Conservation (phyloP, 1,139 yeast species). For the Suhomyces atakaporum region DNA sequence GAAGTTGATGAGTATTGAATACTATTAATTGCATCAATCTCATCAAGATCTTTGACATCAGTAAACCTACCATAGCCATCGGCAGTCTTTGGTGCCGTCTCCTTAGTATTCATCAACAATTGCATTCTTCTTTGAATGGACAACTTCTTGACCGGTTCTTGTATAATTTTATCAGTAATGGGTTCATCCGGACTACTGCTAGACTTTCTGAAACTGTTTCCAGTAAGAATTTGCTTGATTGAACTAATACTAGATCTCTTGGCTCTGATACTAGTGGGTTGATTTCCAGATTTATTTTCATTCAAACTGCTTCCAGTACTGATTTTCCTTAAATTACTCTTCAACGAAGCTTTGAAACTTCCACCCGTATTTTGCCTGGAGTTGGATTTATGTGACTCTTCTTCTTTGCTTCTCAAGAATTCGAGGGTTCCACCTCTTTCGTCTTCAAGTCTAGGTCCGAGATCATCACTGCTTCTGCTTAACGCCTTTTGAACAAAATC, state of each 20-base stretch:
- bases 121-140: constrained; percentile 73
- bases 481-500: constrained; percentile 40
- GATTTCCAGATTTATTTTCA: constrained; percentile 25
- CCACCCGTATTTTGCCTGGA: constrained; percentile 45
- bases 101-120: constrained; percentile 49
- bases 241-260: constrained; percentile 47
- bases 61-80: constrained; percentile 76
- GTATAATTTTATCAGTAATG: background rate
- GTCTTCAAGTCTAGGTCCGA: constrained; percentile 4
- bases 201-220: constrained; percentile 27
- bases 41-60: constrained; percentile 43
- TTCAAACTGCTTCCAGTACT: constrained; percentile 41
- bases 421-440: constrained; percentile 40
- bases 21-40: constrained; percentile 40
- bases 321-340: constrained; percentile 38
- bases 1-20: constrained; percentile 13
- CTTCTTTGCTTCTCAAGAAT: constrained; percentile 57
- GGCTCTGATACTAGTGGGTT: constrained; percentile 12
- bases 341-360: constrained; percentile 41
- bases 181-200: constrained; percentile 14
- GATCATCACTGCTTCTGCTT: constrained; percentile 24
- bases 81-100: constrained; percentile 60
- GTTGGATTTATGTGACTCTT: constrained; percentile 18
- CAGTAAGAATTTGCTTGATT: constrained; percentile 46
- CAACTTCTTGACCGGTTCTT: constrained; percentile 26